phyloP scores from a whole-genome alignment of 2,329 filamentous ascomycete genomes.

The Aaosphaeria pasadenensis region DNA sequence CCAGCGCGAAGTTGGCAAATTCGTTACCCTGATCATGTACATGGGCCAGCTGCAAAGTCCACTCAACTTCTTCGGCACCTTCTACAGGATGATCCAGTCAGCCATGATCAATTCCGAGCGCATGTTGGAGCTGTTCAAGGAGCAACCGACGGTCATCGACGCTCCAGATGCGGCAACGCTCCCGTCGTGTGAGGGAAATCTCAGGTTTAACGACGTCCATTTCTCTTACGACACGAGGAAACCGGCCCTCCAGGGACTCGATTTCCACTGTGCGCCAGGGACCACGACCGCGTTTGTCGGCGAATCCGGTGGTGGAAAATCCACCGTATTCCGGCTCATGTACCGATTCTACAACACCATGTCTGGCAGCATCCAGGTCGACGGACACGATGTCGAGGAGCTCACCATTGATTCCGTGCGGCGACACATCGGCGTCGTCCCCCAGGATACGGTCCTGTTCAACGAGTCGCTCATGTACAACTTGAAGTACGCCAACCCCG shows the following conservation, averaged over 20 bases:
- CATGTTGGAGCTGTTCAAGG: conserved; percentile 93
- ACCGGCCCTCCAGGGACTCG: conserved; percentile 77
- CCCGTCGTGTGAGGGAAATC: conserved; percentile 70
- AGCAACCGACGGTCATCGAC: conserved; percentile 88
- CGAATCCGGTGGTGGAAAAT: conserved; percentile 95
- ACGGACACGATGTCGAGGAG: conserved; percentile 79
- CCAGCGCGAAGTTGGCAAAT: conserved; percentile 61
- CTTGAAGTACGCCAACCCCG: conserved; percentile 80
- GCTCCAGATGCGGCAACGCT: conserved; percentile 62
- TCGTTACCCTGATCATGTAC: conserved; percentile 69
- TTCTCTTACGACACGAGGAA: conserved; percentile 89
- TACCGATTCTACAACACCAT: conserved; percentile 94
- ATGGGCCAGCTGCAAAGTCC: conserved; percentile 71
- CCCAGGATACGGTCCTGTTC: conserved; percentile 93
- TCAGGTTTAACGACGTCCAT: conserved; percentile 82
- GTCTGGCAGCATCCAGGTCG: conserved; percentile 76
- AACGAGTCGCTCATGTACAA: conserved; percentile 97
- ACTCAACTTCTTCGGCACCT: conserved; percentile 79
- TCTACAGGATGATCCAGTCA: conserved; percentile 93
- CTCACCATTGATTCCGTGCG: conserved; percentile 93
- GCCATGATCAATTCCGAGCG: conserved; percentile 97
- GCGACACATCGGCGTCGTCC: conserved; percentile 88
- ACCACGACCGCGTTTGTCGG: conserved; percentile 95
- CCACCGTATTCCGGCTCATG: conserved; percentile 89
- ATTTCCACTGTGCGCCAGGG: conserved; percentile 81